Percentiles rank a stretch among this genome's conserved stretches.
These are phyloP conservation scores for Fraxinus excelsior DNA, from an alignment of 257 asterid species.

Conservation along the genomic window DNA sequence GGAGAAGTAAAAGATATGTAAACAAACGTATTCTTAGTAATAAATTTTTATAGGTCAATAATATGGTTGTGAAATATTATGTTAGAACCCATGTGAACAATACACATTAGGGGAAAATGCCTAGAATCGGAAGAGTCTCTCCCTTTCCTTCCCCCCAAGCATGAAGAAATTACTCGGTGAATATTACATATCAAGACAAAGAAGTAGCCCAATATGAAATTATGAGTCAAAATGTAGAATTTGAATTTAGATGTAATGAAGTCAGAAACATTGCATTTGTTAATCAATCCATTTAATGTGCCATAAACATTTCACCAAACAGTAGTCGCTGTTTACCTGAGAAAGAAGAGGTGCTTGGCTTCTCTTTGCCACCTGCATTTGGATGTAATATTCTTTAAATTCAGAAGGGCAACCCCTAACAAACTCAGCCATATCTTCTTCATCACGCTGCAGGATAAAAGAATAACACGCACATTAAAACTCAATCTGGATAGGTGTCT, in stretches of 20 bases:
- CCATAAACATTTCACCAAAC: neutral
- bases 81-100: neutral
- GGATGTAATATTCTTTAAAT: slow-evolving; percentile 91
- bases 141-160: neutral
- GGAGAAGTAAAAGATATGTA: neutral
- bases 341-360: slow-evolving; percentile 91
- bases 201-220: neutral
- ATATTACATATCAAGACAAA: neutral
- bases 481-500: slow-evolving; percentile 1
- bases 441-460: slow-evolving; percentile 70
- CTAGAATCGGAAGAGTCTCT: neutral
- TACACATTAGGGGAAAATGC: too few species aligned
- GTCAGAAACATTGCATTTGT: neutral
- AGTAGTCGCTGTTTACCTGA: slow-evolving; percentile 54
- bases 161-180: neutral
- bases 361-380: slow-evolving; percentile 98
- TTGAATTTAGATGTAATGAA: neutral
- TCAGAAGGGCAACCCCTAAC: slow-evolving; percentile 73
- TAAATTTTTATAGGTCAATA: neutral
- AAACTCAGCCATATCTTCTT: slow-evolving; percentile 79
- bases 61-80: neutral
- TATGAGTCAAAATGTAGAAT: neutral
- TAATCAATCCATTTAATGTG: slow-evolving; percentile 15
- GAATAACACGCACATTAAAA: neutral
- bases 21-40: neutral